A percentile compares a stretch with the other conserved stretches of the same genome.
These are phyloP conservation scores for Penicillium bovifimosum DNA, from an alignment of 495 filamentous ascomycete species.

Conservation along the genomic window DNA sequence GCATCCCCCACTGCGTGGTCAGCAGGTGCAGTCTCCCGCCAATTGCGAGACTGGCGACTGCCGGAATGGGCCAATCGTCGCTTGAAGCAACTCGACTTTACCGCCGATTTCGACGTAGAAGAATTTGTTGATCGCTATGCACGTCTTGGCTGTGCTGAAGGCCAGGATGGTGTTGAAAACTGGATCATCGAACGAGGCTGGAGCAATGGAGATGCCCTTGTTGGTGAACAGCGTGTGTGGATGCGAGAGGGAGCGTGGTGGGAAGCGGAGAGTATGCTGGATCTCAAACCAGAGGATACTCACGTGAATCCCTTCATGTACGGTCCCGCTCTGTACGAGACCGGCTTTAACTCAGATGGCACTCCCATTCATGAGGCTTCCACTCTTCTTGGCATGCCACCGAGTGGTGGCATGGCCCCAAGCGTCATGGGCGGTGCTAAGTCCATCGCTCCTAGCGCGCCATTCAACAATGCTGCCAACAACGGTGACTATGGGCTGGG, in stretches of 20 bases:
- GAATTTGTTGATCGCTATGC: slow-evolving; percentile 83
- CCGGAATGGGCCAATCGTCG: slow-evolving; percentile 95
- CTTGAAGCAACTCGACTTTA: slow-evolving; percentile 91
- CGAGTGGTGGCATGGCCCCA: slow-evolving; percentile 57
- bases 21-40: slow-evolving; percentile 83
- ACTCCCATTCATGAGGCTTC: slow-evolving; percentile 51
- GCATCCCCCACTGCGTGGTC: slow-evolving; percentile 71
- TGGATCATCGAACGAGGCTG: slow-evolving; percentile 95
- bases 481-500: slow-evolving; percentile 84
- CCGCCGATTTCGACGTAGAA: slow-evolving; percentile 89
- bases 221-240: slow-evolving; percentile 90
- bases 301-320: slow-evolving; percentile 32
- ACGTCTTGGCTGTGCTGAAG: slow-evolving; percentile 80
- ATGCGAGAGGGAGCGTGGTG: slow-evolving; percentile 93
- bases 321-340: slow-evolving; percentile 30
- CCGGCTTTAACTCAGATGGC: slow-evolving; percentile 23
- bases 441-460: slow-evolving; percentile 67
- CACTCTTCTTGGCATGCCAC: slow-evolving; percentile 55
- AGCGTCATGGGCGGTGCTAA: slow-evolving; percentile 50
- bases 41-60: slow-evolving; percentile 85
- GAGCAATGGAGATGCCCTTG: slow-evolving; percentile 94
- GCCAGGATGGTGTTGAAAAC: slow-evolving; percentile 87
- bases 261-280: slow-evolving; percentile 96
- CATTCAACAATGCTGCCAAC: slow-evolving; percentile 46
- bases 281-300: slow-evolving; percentile 65